These are phyloP conservation scores for Podospora anserina DNA, from an alignment of 495 filamentous ascomycete species.

Conservation along the genomic window DNA sequence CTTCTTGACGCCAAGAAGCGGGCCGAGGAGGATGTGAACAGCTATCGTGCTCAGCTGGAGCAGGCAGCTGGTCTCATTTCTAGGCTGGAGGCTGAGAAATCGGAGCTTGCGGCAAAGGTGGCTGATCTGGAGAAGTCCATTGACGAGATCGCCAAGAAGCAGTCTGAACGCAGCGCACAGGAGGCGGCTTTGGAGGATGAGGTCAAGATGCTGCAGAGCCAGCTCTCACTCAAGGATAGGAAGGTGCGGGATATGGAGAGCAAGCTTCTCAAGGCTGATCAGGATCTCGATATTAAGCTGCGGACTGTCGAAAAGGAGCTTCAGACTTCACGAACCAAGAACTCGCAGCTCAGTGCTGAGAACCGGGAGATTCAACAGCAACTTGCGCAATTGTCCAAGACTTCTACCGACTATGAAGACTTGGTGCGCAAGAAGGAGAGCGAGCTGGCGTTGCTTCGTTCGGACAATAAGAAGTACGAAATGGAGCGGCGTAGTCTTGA, in stretches of 20 bases:
- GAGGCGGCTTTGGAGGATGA: conserved; percentile 75
- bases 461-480: conserved; percentile 75
- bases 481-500: conserved; percentile 74
- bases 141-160: conserved; percentile 60
- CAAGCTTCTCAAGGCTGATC: conserved; percentile 79
- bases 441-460: conserved; percentile 78
- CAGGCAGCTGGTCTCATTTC: conserved; percentile 86
- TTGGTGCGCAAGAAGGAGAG: conserved; percentile 90
- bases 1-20: conserved; percentile 86
- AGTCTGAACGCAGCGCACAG: conserved; percentile 65
- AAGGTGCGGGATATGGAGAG: conserved; percentile 85
- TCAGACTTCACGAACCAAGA: conserved; percentile 63
- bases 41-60: conserved; percentile 77
- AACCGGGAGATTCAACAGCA: conserved; percentile 83
- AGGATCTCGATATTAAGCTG: conserved; percentile 86
- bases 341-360: conserved; percentile 73
- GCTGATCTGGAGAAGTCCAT: conserved; percentile 65
- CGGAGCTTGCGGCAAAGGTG: conserved; percentile 63
- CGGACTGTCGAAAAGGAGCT: conserved; percentile 78
- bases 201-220: conserved; percentile 87
- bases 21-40: conserved; percentile 78
- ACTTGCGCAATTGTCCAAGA: conserved; percentile 80
- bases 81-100: conserved; percentile 80
- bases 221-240: conserved; percentile 82
- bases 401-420: conserved; percentile 92